phyloP scores from a whole-genome alignment of 257 asterid species.

The Penstemon newberryi region DNA sequence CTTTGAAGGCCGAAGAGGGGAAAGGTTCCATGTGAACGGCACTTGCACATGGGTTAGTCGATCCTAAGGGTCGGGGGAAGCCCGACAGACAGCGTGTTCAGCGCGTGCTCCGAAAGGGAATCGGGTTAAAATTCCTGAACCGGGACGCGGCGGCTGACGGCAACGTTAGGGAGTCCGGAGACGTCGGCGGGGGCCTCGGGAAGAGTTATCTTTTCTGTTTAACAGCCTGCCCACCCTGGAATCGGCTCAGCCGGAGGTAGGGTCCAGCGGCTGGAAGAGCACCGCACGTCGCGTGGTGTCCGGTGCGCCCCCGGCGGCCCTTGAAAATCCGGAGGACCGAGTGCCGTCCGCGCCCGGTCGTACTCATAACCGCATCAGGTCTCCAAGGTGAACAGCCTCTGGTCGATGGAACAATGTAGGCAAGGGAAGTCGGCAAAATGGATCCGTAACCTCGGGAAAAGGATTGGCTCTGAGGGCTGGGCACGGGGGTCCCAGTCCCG shows the following conservation, averaged over 20 bases:
- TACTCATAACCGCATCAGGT: slow-evolving; percentile 25
- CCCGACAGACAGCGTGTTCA: too few relatives aligned
- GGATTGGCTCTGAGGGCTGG: slow-evolving; percentile 5
- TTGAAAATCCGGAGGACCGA: slow-evolving; percentile 36
- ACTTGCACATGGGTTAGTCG: too few relatives aligned
- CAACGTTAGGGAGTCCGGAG: too few relatives aligned
- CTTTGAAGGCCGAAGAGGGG: too few relatives aligned
- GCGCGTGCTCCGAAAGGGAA: too few relatives aligned
- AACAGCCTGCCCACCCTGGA: slow-evolving; percentile 48
- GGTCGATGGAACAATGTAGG: slow-evolving; percentile 19
- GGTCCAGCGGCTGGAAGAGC: slow-evolving; percentile 37
- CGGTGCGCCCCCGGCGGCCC: slow-evolving; percentile 36
- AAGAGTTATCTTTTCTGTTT: slow-evolving; percentile 47
- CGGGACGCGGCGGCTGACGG: too few relatives aligned
- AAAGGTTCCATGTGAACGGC: too few relatives aligned
- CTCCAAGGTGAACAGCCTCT: slow-evolving; percentile 24
- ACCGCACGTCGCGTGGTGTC: slow-evolving; percentile 36
- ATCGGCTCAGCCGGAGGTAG: slow-evolving; percentile 35
- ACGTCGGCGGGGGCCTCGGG: slow-evolving; percentile 37
- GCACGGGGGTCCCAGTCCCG: slow-evolving; percentile 4
- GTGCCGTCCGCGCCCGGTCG: slow-evolving; percentile 29
- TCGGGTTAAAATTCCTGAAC: too few relatives aligned
- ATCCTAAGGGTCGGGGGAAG: too few relatives aligned
- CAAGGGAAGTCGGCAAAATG: slow-evolving; percentile 19
- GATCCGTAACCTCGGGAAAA: slow-evolving; percentile 3